These are phyloP conservation scores for Sclerotinia spermophila DNA, from an alignment of 2,329 filamentous ascomycete genomes.

Conservation along the genomic window DNA sequence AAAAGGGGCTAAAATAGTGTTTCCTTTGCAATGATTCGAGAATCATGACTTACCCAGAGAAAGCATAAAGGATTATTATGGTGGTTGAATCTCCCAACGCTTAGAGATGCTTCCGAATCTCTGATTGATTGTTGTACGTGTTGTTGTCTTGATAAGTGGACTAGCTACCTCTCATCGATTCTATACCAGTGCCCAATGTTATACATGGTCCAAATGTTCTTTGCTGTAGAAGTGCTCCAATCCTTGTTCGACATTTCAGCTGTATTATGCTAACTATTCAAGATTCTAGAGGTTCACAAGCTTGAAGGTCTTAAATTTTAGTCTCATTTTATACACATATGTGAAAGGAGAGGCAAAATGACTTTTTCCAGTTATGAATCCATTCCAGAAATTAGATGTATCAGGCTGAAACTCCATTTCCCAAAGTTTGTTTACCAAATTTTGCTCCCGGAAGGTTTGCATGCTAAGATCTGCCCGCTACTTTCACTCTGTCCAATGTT, in stretches of 20 bases:
- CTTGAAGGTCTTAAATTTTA: neutral
- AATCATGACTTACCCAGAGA: neutral
- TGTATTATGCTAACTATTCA: neutral
- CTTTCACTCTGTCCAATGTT: neutral
- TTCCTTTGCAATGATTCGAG: neutral
- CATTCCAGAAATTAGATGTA: neutral
- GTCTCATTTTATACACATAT: neutral
- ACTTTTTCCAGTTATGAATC: neutral
- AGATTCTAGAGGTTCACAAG: neutral
- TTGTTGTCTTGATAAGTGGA: neutral
- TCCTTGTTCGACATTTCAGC: neutral
- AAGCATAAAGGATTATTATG: neutral
- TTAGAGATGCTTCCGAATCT: no score
- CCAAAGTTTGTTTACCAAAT: neutral
- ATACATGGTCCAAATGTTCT: neutral
- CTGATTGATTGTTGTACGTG: no score
- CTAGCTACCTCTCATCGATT: neutral
- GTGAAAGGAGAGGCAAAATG: neutral
- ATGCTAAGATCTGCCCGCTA: neutral
- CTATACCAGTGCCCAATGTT: neutral
- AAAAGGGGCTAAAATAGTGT: neutral
- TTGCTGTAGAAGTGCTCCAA: neutral
- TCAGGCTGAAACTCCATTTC: neutral
- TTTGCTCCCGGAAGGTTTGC: neutral
- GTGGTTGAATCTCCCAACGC: neutral